Percentiles rank a stretch among this genome's conserved stretches.
Evolutionary conservation across 2,329 filamentous ascomycete genomes (phyloP).

Genomic region (Alternaria arborescens): DNA sequence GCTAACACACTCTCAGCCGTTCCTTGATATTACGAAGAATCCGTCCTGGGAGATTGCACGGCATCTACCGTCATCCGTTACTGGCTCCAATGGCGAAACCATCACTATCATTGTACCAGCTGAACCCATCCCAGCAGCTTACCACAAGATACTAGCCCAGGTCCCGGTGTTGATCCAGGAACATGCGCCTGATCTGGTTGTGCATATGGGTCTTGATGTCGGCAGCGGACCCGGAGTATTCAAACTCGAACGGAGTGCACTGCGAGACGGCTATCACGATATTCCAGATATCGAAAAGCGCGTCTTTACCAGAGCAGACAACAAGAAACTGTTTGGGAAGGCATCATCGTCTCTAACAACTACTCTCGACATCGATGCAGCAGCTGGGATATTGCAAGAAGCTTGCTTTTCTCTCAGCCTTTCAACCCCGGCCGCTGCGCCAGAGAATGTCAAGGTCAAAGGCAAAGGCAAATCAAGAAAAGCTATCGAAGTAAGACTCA

Average conservation of each 20-base stretch:
- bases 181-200: conserved; percentile 64
- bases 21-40: conserved; percentile 75
- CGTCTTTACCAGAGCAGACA: conserved; percentile 39
- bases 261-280: conserved; percentile 63
- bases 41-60: conserved; percentile 82
- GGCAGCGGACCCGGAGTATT: conserved; percentile 67
- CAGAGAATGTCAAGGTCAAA: neutral
- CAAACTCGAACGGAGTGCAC: conserved; percentile 71
- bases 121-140: conserved; percentile 69
- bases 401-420: neutral
- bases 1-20: conserved; percentile 67
- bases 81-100: conserved; percentile 9
- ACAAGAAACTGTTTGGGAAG: neutral
- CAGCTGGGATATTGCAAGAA: neutral
- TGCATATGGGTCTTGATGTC: conserved; percentile 83
- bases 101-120: conserved; percentile 66
- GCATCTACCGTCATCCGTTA: conserved; percentile 58
- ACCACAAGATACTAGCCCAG: conserved; percentile 61
- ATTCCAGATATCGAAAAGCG: conserved; percentile 71
- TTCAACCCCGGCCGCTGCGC: neutral
- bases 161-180: conserved; percentile 70
- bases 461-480: neutral
- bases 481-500: conserved; percentile 21
- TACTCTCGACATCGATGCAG: neutral
- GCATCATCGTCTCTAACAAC: neutral